Percentiles rank a stretch among this genome's conserved stretches.
Evolutionary conservation across 2,329 filamentous ascomycete genomes (phyloP).

Genomic region (Trichoderma sp.): DNA sequence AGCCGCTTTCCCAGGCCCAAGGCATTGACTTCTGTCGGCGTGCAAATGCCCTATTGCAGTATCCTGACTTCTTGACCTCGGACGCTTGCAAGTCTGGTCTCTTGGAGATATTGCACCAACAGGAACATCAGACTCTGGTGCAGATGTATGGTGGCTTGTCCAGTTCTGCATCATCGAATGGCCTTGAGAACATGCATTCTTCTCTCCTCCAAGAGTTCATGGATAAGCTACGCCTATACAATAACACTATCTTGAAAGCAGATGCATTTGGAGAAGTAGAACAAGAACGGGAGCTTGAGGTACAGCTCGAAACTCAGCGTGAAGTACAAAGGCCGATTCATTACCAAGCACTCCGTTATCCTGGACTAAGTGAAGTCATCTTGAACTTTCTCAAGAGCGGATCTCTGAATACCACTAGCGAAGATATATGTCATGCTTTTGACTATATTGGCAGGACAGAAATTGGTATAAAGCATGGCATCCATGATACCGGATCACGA

Average conservation of each 20-base stretch:
- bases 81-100: conserved; percentile 29
- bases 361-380: conserved; percentile 47
- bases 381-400: conserved; percentile 45
- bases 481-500: conserved; percentile 13
- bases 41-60: conserved; percentile 44
- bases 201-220: background rate
- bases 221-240: background rate
- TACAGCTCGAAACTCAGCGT: conserved; percentile 55
- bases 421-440: conserved; percentile 34
- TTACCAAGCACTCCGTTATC: conserved; percentile 40
- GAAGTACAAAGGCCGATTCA: conserved; percentile 48
- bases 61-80: conserved; percentile 41
- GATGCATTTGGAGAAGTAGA: conserved; percentile 56
- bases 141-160: conserved; percentile 50
- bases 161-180: background rate
- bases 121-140: conserved; percentile 55
- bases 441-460: conserved; percentile 36
- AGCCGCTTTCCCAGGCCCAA: conserved; percentile 57
- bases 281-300: conserved; percentile 57
- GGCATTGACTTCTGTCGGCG: conserved; percentile 59
- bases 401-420: conserved; percentile 5
- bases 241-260: background rate
- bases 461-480: conserved; percentile 34
- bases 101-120: conserved; percentile 37
- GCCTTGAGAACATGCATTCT: background rate